Conservation (phyloP, 148 eudicot genomes). For the Vaccinium macrocarpon region DNA sequence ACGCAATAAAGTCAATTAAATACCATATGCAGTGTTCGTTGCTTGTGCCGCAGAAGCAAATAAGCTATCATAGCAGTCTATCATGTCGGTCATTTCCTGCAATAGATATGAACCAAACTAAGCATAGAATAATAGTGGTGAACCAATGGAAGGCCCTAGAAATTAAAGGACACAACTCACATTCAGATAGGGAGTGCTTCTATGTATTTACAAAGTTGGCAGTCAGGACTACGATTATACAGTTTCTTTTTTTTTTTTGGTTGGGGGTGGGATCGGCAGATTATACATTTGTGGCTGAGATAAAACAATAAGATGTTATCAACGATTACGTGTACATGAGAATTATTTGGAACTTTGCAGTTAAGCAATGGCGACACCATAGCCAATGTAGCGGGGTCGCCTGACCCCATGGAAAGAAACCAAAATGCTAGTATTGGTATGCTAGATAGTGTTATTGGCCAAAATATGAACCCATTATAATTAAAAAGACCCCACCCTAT, state of each 20-base stretch:
- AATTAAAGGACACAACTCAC: background rate
- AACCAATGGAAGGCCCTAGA: background rate
- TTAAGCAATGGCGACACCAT: too few relatives aligned
- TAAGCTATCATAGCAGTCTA: slow-evolving; percentile 88
- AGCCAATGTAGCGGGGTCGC: too few relatives aligned
- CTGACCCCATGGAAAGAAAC: too few relatives aligned
- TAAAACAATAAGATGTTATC: background rate
- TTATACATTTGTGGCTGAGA: background rate
- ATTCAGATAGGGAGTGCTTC: background rate
- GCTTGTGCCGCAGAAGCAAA: slow-evolving; percentile 88
- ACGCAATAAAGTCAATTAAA: background rate
- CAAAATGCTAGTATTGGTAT: too few relatives aligned
- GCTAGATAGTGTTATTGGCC: too few relatives aligned
- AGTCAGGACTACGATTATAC: background rate
- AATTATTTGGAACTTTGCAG: background rate
- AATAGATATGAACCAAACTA: slow-evolving; percentile 11
- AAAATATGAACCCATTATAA: too few relatives aligned
- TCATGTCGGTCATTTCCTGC: slow-evolving; percentile 92
- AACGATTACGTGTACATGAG: background rate
- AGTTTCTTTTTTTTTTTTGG: background rate
- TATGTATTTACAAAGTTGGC: background rate
- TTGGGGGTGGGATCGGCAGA: too few relatives aligned
- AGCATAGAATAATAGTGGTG: background rate
- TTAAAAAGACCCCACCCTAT: too few relatives aligned
- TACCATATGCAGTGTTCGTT: slow-evolving; percentile 85